A percentile compares a stretch with the other conserved stretches of the same genome.
These are phyloP conservation scores for Xylariomycetidae sp. DNA, from an alignment of 2,329 filamentous ascomycete species.

Conservation along the genomic window DNA sequence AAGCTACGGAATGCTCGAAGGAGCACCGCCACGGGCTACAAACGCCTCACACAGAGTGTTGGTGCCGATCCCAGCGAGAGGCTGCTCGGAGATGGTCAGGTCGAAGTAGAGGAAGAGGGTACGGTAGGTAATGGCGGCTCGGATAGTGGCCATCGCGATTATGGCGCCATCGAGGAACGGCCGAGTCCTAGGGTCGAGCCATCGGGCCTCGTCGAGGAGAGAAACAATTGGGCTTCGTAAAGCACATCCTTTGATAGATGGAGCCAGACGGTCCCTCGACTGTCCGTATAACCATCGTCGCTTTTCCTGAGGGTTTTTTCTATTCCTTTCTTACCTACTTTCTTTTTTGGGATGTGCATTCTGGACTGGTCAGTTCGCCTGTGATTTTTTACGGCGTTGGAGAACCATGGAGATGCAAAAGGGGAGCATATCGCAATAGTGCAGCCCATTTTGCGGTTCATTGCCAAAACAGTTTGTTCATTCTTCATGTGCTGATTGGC, in stretches of 20 bases:
- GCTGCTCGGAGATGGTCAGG: conserved; percentile 13
- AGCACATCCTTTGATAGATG: background rate
- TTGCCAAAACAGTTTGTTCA: too few species aligned
- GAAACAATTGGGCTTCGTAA: conserved; percentile 12
- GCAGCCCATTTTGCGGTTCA: too few species aligned
- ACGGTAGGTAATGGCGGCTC: conserved; percentile 1
- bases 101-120: conserved; percentile 9
- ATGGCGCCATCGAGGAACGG: conserved; percentile 9
- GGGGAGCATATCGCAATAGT: too few species aligned
- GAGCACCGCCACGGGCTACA: conserved; percentile 5
- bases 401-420: background rate
- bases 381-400: background rate
- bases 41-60: conserved; percentile 5
- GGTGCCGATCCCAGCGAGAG: conserved; percentile 9
- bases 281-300: too few species aligned
- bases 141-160: conserved; percentile 1
- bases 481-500: too few species aligned
- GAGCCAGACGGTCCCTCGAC: background rate
- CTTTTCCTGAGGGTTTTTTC: too few species aligned
- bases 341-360: background rate
- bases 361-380: background rate
- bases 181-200: conserved; percentile 13
- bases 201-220: conserved; percentile 16
- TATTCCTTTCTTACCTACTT: too few species aligned
- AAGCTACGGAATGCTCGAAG: conserved; percentile 7